A percentile compares a stretch with the other conserved stretches of the same genome.
Conservation (phyloP, 2,329 filamentous ascomycete species). For the Trichoderma sp. region DNA sequence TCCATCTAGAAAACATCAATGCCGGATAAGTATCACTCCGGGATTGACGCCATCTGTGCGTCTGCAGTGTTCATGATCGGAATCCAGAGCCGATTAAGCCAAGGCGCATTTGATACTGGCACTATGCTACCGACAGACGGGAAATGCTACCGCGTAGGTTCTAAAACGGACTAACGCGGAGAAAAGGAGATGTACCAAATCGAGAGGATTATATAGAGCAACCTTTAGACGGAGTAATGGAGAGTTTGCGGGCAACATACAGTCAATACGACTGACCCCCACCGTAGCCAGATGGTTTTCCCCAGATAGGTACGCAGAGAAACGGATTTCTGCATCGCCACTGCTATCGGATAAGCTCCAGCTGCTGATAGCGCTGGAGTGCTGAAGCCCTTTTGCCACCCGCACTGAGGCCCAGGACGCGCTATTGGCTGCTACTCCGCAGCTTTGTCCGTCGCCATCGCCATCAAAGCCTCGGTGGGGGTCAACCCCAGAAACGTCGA, state of each 20-base stretch:
- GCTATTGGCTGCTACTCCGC: not conserved
- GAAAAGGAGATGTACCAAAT: not conserved
- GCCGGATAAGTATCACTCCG: not conserved
- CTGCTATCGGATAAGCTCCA: not conserved
- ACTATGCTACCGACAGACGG: not conserved
- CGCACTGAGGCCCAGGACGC: not conserved
- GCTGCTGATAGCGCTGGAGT: not conserved
- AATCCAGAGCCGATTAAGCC: not conserved
- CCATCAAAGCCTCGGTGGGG: conserved; percentile 27
- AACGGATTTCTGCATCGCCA: not conserved
- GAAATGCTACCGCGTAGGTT: conserved; percentile 16
- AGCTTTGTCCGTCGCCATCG: not conserved
- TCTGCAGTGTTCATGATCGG: not conserved
- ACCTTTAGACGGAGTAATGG: not conserved
- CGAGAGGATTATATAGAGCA: not conserved
- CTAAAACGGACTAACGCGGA: not conserved
- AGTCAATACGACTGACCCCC: conserved; percentile 12
- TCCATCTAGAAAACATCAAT: not conserved
- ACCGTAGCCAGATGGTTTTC: not conserved
- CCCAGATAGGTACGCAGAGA: not conserved
- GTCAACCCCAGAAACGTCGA: conserved; percentile 29
- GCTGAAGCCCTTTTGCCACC: not conserved
- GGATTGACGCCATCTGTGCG: not conserved
- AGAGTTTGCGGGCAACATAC: not conserved
- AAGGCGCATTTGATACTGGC: not conserved